Conservation (phyloP, 2,329 filamentous ascomycete genomes). For the Xylaria sp. region DNA sequence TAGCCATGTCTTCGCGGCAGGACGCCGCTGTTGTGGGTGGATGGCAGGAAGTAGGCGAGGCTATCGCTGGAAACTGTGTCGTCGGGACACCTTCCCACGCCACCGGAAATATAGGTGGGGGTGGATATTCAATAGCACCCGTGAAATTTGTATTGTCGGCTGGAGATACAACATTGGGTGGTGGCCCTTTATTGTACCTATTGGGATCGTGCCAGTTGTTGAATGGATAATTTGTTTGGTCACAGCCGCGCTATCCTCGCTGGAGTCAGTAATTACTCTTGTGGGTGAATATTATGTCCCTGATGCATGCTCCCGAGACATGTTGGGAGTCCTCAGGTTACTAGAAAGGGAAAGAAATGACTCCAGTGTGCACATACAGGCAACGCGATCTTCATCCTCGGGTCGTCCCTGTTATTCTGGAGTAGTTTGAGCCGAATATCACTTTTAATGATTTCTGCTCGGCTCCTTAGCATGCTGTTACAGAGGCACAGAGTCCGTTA, state of each 20-base stretch:
- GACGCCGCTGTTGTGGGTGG: neutral
- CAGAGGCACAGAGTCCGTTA: neutral
- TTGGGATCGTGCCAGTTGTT: conserved; percentile 23
- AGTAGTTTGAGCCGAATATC: neutral
- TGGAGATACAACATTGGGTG: neutral
- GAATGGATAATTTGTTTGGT: conserved; percentile 2
- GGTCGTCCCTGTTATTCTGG: conserved; percentile 9
- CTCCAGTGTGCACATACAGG: no score
- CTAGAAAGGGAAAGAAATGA: no score
- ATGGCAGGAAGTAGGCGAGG: neutral
- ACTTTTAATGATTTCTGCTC: neutral
- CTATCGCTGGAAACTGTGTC: neutral
- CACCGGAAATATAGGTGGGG: neutral
- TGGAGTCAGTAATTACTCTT: no score
- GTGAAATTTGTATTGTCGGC: no score
- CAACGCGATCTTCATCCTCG: neutral
- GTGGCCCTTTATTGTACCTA: neutral
- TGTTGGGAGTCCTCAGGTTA: no score
- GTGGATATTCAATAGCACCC: neutral
- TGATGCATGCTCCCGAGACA: no score
- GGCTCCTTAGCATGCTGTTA: neutral
- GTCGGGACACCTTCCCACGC: neutral
- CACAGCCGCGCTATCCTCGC: no score
- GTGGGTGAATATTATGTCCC: no score
- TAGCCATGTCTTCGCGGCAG: neutral